These are phyloP conservation scores for Rhodotorula graminis DNA, from an alignment of 768 basidiomycete species.

Conservation along the genomic window DNA sequence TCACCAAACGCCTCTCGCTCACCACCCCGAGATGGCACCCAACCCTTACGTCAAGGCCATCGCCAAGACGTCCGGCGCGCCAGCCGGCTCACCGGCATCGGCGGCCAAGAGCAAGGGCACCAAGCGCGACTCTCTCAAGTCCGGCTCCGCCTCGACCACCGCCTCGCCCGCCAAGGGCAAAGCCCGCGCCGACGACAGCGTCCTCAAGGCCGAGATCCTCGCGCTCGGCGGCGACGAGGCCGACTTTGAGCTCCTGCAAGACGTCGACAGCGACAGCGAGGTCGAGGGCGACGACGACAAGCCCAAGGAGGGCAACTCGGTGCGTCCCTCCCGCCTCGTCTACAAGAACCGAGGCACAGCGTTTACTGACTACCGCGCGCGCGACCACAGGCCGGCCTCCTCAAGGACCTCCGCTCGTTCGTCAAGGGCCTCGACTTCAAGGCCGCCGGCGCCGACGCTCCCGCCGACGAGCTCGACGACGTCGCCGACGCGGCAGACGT, in stretches of 20 bases:
- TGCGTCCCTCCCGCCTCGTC: neutral
- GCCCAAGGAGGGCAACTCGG: neutral
- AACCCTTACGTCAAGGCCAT: constrained; percentile 36
- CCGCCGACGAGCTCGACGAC: constrained; percentile 39
- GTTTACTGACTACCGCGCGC: no score
- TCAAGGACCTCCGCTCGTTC: constrained; percentile 54
- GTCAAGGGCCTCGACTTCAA: constrained; percentile 47
- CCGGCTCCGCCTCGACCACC: neutral
- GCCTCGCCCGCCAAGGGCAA: neutral
- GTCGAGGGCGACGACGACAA: constrained; percentile 42
- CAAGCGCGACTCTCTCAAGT: neutral
- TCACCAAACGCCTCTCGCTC: neutral
- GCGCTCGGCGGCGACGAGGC: constrained; percentile 54
- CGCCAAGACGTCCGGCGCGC: neutral
- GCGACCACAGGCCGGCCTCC: constrained; percentile 48
- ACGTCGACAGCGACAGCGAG: constrained; percentile 46
- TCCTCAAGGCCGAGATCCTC: constrained; percentile 45
- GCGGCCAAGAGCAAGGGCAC: neutral
- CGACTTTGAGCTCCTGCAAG: constrained; percentile 54
- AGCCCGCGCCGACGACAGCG: constrained; percentile 12
- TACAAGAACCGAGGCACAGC: no score
- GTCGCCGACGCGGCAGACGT: constrained; percentile 41
- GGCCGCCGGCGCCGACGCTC: constrained; percentile 34
- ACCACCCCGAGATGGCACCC: constrained; percentile 8
- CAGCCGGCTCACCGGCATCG: neutral